These are phyloP conservation scores for Eruca vesicaria DNA, from an alignment of 441 rosid species.

Conservation along the genomic window DNA sequence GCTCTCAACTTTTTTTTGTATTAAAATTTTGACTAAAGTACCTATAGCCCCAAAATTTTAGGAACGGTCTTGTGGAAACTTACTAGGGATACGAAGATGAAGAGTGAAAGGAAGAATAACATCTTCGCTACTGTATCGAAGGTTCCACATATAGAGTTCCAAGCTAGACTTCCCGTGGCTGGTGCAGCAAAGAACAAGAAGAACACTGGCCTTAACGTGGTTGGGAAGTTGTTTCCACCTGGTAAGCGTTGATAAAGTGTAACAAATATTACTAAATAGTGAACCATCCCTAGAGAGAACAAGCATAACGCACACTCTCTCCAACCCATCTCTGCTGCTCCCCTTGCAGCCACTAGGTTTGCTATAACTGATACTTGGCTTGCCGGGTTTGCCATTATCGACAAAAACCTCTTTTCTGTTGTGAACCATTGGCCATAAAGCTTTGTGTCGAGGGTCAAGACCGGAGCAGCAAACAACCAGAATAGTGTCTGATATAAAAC, in stretches of 20 bases:
- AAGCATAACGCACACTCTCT: constrained; percentile 55
- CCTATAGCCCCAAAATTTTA: too few species aligned
- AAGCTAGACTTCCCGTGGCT: constrained; percentile 59
- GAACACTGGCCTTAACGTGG: constrained; percentile 47
- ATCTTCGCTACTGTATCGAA: constrained; percentile 56
- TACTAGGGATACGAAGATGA: constrained; percentile 57
- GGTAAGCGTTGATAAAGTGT: constrained; percentile 67
- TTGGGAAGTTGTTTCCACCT: constrained; percentile 43
- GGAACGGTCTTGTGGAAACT: neutral
- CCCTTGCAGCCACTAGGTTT: constrained; percentile 56
- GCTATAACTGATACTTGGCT: constrained; percentile 64
- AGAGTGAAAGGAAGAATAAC: constrained; percentile 66
- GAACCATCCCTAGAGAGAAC: constrained; percentile 64
- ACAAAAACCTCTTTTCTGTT: constrained; percentile 57
- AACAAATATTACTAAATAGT: constrained; percentile 63
- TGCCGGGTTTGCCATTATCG: constrained; percentile 57
- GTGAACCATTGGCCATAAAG: constrained; percentile 83
- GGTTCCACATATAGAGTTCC: constrained; percentile 58
- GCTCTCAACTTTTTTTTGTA: too few species aligned
- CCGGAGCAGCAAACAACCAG: constrained; percentile 46
- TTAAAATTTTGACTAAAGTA: too few species aligned
- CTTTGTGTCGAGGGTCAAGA: constrained; percentile 52
- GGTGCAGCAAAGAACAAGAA: constrained; percentile 73
- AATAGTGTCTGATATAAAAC: constrained; percentile 35
- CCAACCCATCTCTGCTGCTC: constrained; percentile 69